phyloP scores from a whole-genome alignment of 805 yeast genomes.

The Saturnispora serradocipensis region DNA sequence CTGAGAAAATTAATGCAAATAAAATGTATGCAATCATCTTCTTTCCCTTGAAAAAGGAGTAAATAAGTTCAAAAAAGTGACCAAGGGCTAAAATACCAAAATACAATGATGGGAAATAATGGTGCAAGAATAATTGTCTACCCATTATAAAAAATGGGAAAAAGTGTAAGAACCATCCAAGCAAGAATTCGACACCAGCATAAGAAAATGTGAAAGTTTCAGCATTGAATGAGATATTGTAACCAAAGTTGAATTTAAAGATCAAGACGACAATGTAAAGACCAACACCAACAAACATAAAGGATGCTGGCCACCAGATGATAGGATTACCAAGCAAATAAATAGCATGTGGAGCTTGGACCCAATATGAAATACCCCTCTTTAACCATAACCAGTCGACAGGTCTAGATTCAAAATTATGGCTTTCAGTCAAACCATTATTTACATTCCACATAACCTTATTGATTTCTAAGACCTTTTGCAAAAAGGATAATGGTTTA shows the following conservation, averaged over 20 bases:
- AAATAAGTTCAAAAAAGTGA: conserved; percentile 25
- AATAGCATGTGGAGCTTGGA: conserved; percentile 41
- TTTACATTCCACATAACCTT: conserved; percentile 71
- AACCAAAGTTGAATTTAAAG: conserved; percentile 56
- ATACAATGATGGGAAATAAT: conserved; percentile 86
- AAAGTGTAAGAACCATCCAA: conserved; percentile 68
- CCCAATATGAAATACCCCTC: conserved; percentile 83
- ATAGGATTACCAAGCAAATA: conserved; percentile 74
- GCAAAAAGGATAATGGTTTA: conserved; percentile 42
- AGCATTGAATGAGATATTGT: conserved; percentile 36
- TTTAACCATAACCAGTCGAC: conserved; percentile 62
- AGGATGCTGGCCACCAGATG: conserved; percentile 65
- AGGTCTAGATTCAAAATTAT: conserved; percentile 65
- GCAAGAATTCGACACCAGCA: conserved; percentile 49
- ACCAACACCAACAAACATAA: conserved; percentile 40
- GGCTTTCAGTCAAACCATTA: conserved; percentile 58
- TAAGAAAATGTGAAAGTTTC: conserved; percentile 56
- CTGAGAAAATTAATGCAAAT: conserved; percentile 39
- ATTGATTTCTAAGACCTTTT: conserved; percentile 59
- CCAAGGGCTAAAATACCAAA: conserved; percentile 40
- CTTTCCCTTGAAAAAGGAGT: conserved; percentile 28
- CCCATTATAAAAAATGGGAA: conserved; percentile 79
- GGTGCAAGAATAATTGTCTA: conserved; percentile 88
- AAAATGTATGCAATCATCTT: conserved; percentile 37
- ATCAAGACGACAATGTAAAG: conserved; percentile 39